phyloP scores from a whole-genome alignment of 257 asterid species.

The Pogostemon cablin region DNA sequence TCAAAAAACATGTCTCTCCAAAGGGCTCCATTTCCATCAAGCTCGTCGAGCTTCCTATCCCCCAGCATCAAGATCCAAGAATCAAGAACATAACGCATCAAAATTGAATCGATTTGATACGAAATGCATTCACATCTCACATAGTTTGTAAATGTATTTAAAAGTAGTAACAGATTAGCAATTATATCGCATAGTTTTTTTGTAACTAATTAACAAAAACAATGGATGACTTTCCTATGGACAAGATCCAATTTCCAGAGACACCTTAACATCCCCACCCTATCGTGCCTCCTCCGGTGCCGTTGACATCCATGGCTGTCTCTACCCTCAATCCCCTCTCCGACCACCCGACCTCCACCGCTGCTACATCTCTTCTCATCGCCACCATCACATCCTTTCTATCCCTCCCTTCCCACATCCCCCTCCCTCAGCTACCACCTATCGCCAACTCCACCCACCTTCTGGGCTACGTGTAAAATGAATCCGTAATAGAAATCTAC shows the following conservation, averaged over 20 bases:
- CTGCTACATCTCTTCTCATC: conserved; percentile 43
- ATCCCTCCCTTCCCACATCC: conserved; percentile 62
- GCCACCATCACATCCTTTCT: conserved; percentile 68
- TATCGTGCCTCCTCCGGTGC: conserved; percentile 69
- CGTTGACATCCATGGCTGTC: conserved; percentile 76
- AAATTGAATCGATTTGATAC: too few species aligned
- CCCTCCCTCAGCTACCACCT: conserved; percentile 51
- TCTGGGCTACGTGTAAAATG: conserved; percentile 33
- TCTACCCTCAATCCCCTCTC: conserved; percentile 62
- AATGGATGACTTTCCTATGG: conserved; percentile 62
- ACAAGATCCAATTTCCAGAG: conserved; percentile 72
- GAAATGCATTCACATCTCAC: too few species aligned
- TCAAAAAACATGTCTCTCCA: conserved; percentile 37
- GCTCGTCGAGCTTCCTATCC: conserved; percentile 47
- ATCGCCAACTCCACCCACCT: conserved; percentile 36
- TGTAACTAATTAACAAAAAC: neutral
- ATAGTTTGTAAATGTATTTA: neutral
- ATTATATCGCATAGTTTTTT: neutral
- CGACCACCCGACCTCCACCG: conserved; percentile 54
- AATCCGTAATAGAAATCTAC: too few species aligned
- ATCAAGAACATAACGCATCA: too few species aligned
- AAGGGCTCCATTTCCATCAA: conserved; percentile 51
- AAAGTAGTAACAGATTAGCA: neutral
- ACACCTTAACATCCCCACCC: conserved; percentile 75
- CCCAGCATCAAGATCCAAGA: too few species aligned